These are phyloP conservation scores for Ulvella scutata DNA, from an alignment of 139 green algal species.

Conservation along the genomic window DNA sequence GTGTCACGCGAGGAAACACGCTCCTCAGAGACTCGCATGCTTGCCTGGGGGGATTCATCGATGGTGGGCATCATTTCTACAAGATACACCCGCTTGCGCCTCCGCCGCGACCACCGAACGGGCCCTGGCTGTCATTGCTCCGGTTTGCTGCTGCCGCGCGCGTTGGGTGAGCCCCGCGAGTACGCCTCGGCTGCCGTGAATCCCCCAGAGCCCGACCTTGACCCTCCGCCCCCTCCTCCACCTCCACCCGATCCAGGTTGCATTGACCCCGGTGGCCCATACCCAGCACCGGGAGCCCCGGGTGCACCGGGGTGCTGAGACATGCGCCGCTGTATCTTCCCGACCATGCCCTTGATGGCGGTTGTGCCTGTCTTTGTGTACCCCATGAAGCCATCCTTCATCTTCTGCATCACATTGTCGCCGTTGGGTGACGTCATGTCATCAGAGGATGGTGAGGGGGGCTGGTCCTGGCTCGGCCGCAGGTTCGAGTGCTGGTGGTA, in stretches of 20 bases:
- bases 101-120: background rate
- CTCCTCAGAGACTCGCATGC: no score
- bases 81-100: background rate
- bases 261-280: background rate
- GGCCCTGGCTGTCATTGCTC: background rate
- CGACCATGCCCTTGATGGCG: background rate
- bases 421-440: background rate
- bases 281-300: background rate
- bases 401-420: background rate
- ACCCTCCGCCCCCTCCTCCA: background rate
- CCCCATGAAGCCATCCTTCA: background rate
- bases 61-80: background rate
- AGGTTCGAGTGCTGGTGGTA: background rate
- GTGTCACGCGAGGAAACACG: no score
- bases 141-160: no score
- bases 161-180: no score
- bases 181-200: background rate
- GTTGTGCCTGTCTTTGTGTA: background rate
- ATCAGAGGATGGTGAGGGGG: background rate
- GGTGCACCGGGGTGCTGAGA: background rate
- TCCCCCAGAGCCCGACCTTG: no score
- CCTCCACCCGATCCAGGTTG: background rate
- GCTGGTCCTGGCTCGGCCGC: background rate
- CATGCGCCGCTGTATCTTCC: background rate
- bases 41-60: background rate